Evolutionary conservation across 2,329 filamentous ascomycete species (phyloP).

Genomic region (Pochonia chlamydosporia): DNA sequence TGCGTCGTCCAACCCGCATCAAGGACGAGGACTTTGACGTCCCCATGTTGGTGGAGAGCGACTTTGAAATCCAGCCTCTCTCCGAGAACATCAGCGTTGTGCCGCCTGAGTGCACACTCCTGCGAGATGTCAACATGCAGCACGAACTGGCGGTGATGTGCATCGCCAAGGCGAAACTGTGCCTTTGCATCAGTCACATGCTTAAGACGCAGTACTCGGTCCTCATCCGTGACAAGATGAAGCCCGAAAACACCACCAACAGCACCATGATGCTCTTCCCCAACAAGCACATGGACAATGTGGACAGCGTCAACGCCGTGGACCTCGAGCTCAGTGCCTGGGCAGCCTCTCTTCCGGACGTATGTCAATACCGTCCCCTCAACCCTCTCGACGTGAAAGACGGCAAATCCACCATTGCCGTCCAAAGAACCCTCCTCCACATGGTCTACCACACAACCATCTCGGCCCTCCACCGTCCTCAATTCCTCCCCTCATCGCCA

Average conservation of each 20-base stretch:
- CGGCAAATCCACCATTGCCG: slow-evolving; percentile 52
- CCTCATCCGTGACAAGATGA: slow-evolving; percentile 74
- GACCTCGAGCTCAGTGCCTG: slow-evolving; percentile 75
- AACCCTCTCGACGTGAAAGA: slow-evolving; percentile 51
- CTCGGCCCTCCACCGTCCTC: slow-evolving; percentile 84
- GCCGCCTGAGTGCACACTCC: slow-evolving; percentile 61
- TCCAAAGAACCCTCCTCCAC: slow-evolving; percentile 82
- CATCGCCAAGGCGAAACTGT: slow-evolving; percentile 85
- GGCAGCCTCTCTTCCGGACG: slow-evolving; percentile 64
- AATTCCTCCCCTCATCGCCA: slow-evolving; percentile 74
- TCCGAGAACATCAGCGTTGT: slow-evolving; percentile 64
- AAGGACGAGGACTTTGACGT: slow-evolving; percentile 93
- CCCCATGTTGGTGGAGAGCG: slow-evolving; percentile 76
- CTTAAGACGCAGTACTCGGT: slow-evolving; percentile 90
- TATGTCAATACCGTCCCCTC: slow-evolving; percentile 61
- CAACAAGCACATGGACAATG: slow-evolving; percentile 79
- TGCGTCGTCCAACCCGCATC: slow-evolving; percentile 87
- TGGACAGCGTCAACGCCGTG: slow-evolving; percentile 71
- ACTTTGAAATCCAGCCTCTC: slow-evolving; percentile 73
- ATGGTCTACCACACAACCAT: slow-evolving; percentile 93
- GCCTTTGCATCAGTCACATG: slow-evolving; percentile 83
- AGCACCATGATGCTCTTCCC: slow-evolving; percentile 86
- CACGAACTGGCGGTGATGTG: slow-evolving; percentile 79
- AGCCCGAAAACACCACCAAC: slow-evolving; percentile 68
- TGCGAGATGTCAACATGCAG: slow-evolving; percentile 68